These are phyloP conservation scores for Zangia roseola DNA, from an alignment of 768 basidiomycete species.

Conservation along the genomic window DNA sequence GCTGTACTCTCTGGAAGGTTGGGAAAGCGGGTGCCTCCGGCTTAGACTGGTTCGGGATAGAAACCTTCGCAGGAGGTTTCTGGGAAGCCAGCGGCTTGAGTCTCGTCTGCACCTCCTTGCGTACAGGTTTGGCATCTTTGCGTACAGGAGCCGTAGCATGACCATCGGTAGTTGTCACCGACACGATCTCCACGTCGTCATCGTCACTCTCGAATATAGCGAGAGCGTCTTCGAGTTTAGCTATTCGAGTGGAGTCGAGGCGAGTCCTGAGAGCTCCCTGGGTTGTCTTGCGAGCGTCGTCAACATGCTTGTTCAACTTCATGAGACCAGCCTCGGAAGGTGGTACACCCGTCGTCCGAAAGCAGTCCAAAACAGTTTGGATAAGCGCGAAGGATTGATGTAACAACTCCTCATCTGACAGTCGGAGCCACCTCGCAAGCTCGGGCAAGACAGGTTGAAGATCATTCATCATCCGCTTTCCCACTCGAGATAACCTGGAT, in stretches of 20 bases:
- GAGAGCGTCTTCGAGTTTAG: conserved; percentile 65
- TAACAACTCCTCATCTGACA: conserved; percentile 89
- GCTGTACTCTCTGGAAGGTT: conserved; percentile 40
- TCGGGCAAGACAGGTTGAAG: conserved; percentile 79
- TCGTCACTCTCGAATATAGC: conserved; percentile 63
- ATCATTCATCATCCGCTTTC: conserved; percentile 72
- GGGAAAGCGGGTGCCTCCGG: conserved; percentile 41
- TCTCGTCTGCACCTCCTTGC: conserved; percentile 22
- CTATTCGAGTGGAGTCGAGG: conserved; percentile 52
- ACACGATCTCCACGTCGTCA: conserved; percentile 57
- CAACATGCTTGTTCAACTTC: conserved; percentile 66
- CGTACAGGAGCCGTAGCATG: conserved; percentile 9
- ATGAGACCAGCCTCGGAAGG: conserved; percentile 57
- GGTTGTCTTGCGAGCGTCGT: conserved; percentile 54
- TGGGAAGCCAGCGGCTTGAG: conserved; percentile 14
- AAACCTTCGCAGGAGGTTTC: conserved; percentile 14
- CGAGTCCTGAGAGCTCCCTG: conserved; percentile 48
- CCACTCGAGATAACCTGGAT: conserved; percentile 54
- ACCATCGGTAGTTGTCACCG: conserved; percentile 29
- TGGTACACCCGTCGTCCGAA: conserved; percentile 57
- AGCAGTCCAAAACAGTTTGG: conserved; percentile 73
- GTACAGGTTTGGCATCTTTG: conserved; percentile 13
- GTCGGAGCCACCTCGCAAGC: conserved; percentile 82
- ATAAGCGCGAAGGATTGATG: conserved; percentile 87
- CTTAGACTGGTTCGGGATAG: conserved; percentile 29